These are phyloP conservation scores for Atkinsonella hypoxylon DNA, from an alignment of 2,329 filamentous ascomycete species.

Conservation along the genomic window DNA sequence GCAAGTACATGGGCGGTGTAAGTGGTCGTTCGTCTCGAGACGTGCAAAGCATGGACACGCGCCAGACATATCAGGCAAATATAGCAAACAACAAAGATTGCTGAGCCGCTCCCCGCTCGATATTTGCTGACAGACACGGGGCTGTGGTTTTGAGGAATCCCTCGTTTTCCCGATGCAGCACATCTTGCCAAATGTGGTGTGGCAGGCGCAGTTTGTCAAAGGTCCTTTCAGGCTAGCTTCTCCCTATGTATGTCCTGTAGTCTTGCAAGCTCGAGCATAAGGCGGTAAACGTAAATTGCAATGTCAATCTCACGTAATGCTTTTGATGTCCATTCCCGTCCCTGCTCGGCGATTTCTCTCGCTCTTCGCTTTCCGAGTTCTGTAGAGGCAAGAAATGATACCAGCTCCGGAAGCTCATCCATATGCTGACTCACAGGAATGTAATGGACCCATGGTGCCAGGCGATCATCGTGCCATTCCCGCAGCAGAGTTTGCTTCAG, in stretches of 20 bases:
- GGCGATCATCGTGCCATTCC: slow-evolving; percentile 46
- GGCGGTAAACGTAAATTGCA: slow-evolving; percentile 46
- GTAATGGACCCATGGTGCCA: slow-evolving; percentile 45
- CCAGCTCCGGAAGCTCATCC: slow-evolving; percentile 39
- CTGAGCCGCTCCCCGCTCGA: too few species aligned
- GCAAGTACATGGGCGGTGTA: too few species aligned
- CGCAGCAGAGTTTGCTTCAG: slow-evolving; percentile 40
- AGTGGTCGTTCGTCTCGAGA: too few species aligned
- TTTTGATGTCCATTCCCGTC: slow-evolving; percentile 40
- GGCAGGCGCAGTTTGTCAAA: too few species aligned
- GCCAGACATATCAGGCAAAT: too few species aligned
- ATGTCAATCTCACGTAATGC: slow-evolving; percentile 47
- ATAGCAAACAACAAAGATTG: too few species aligned
- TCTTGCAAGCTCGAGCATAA: slow-evolving; percentile 44
- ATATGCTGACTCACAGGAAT: slow-evolving; percentile 37
- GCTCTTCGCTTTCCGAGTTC: slow-evolving; percentile 35
- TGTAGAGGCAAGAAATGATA: slow-evolving; percentile 32
- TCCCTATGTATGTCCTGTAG: slow-evolving; percentile 21
- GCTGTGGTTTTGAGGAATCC: too few species aligned
- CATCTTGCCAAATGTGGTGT: too few species aligned
- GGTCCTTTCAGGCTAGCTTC: slow-evolving; percentile 1
- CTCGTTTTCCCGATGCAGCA: too few species aligned
- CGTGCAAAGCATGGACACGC: too few species aligned
- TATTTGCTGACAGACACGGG: too few species aligned
- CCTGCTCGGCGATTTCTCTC: slow-evolving; percentile 37